Conservation (phyloP, 2,329 filamentous ascomycete genomes). For the Colletotrichum siamense region DNA sequence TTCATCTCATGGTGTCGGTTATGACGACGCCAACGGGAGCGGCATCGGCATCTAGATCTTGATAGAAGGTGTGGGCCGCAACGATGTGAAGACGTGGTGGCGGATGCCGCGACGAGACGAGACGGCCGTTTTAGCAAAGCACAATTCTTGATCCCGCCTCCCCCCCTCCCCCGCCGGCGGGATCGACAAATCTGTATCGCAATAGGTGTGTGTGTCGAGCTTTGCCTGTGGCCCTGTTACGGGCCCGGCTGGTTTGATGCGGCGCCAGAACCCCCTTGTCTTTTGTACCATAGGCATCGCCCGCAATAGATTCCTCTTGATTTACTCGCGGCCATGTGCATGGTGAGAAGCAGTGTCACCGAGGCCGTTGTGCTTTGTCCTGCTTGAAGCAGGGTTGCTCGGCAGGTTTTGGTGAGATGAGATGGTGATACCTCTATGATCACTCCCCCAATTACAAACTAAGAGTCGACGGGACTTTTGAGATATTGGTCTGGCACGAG, state of each 20-base stretch:
- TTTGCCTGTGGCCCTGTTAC: not conserved
- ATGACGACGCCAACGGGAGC: not conserved
- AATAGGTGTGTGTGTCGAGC: not conserved
- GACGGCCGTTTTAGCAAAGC: not conserved
- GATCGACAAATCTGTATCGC: conserved; percentile 14
- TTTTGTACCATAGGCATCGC: conserved; percentile 25
- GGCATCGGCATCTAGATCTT: conserved; percentile 4
- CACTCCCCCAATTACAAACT: accelerated
- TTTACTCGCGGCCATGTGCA: not conserved
- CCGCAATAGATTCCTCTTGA: conserved; percentile 26
- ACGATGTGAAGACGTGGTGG: not conserved
- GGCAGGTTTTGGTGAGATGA: not conserved
- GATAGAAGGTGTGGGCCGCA: not conserved
- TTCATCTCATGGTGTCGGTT: not conserved
- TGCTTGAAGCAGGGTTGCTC: not conserved
- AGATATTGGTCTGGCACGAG: accelerated
- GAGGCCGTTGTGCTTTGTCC: not conserved
- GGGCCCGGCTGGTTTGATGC: not conserved
- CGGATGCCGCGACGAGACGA: not conserved
- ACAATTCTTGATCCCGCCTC: not conserved
- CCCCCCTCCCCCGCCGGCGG: not conserved
- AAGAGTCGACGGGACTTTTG: not conserved
- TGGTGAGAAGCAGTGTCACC: not conserved
- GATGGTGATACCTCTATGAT: not conserved
- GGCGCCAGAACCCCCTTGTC: conserved; percentile 15